Base-by-base conservation (phyloP, 164 flowering plant species). In the Protea cynaroides region DNA sequence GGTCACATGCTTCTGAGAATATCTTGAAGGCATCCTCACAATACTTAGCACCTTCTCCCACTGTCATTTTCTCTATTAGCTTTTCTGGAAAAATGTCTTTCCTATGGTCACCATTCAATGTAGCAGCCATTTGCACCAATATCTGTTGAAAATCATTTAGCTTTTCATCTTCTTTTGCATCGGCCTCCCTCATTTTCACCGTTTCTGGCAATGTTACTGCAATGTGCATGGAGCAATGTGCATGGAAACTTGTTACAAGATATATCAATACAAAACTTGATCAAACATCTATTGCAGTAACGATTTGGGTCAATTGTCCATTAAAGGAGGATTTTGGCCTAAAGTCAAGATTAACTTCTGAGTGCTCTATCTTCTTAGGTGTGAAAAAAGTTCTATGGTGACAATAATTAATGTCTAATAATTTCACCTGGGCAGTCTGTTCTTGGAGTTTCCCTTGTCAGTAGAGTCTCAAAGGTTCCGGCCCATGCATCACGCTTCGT, bases 401-500 rank as follows among this genome's bases (percentile, higher is more conserved):
- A 2, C n/a, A n/a, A n/a, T n/a, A 29, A 29, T 3, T 29, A 29
- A 29, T 29, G n/a, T n/a, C n/a, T n/a, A n/a, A n/a, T n/a, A n/a
- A 29, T 3, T 29, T 29, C 34, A 29, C 97, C 89, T 72, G 97
- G 97, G 69, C 97, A 92, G 55, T 89, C 92, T 4, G 79, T 75
- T 80, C 97, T 82, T 24, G 97, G 94, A 51, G 63, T 81, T 3
- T 34, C 70, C 46, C 89, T 71, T n/a, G 66, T 87, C 9, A 87
- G 18, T 14, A 86, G 76, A 17, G 57, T 52, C 3, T 89, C 97
- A 55, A 89, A 86, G 0, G 97, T 87, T 23, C 94, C 96, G 0
- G 97, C 96, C 96, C 97, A 92, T 3, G 76, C 96, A 54, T 92
- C 97, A 1, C 97, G 86, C 78, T 86, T 86, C 1, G 92, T 92